A percentile compares a stretch with the other conserved stretches of the same genome.
Evolutionary conservation across 2,329 filamentous ascomycete species (phyloP).

Genomic region (Alternaria consortialis): DNA sequence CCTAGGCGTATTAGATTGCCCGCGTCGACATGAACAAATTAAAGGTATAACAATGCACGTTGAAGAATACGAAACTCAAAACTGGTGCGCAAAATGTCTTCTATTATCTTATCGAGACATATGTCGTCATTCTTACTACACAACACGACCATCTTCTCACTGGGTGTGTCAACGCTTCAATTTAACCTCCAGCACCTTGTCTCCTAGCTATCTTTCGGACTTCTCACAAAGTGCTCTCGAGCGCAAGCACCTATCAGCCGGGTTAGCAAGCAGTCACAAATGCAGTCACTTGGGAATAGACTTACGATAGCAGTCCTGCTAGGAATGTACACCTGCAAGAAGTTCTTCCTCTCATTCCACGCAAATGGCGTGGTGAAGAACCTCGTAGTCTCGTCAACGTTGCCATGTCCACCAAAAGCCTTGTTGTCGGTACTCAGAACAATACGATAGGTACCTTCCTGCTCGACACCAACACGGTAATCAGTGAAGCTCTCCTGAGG

Average conservation of each 20-base stretch:
- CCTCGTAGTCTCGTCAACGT: constrained; percentile 79
- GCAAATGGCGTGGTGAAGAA: constrained; percentile 92
- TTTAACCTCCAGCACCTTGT: not conserved
- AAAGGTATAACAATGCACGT: not conserved
- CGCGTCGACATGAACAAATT: not conserved
- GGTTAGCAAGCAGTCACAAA: not conserved
- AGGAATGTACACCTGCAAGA: constrained; percentile 90
- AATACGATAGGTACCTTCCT: constrained; percentile 83
- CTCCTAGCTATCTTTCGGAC: not conserved
- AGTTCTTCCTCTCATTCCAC: constrained; percentile 92
- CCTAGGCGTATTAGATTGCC: not conserved
- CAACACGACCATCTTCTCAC: not conserved
- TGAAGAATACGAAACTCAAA: not conserved
- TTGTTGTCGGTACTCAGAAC: constrained; percentile 83
- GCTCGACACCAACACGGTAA: constrained; percentile 89
- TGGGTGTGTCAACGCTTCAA: not conserved
- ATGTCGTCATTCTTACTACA: not conserved
- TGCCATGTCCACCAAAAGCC: constrained; percentile 79
- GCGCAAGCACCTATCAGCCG: constrained; percentile 28
- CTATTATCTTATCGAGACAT: not conserved
- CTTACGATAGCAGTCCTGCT: constrained; percentile 79
- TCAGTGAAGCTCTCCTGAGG: constrained; percentile 84
- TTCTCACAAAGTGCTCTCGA: constrained; percentile 40
- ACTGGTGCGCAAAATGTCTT: not conserved
- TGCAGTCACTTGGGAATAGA: not conserved